Conservation (phyloP, 1,284 basidiomycete species). For the Sanghuangporus baumii region DNA sequence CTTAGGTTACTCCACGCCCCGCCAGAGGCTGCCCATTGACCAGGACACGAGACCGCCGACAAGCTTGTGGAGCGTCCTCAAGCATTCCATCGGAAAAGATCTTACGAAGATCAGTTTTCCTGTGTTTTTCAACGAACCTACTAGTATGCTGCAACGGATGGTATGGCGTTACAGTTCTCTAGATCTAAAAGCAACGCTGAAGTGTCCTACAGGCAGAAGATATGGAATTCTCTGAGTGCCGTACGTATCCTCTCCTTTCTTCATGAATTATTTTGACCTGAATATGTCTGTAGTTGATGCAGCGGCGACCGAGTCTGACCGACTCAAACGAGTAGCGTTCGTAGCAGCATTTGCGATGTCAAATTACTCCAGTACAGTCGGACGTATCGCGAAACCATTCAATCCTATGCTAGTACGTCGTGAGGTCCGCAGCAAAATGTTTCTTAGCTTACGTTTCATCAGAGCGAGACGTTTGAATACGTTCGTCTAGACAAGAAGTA, state of each 20-base stretch:
- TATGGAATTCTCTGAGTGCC: constrained; percentile 93
- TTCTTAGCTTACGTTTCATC: constrained; percentile 29
- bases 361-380: constrained; percentile 95
- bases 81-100: constrained; percentile 96
- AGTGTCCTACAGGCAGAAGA: constrained; percentile 63
- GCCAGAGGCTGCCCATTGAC: constrained; percentile 63
- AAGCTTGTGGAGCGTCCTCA: constrained; percentile 93
- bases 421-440: constrained; percentile 13
- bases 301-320: constrained; percentile 73
- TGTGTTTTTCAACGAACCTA: constrained; percentile 95
- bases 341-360: constrained; percentile 98
- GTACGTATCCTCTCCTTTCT: constrained; percentile 43
- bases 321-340: constrained; percentile 82
- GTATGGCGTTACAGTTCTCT: constrained; percentile 30
- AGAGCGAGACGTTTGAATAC: constrained; percentile 93
- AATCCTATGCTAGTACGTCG: constrained; percentile 80
- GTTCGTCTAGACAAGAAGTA: constrained; percentile 85
- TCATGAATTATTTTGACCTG: neutral
- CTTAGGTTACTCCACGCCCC: constrained; percentile 63
- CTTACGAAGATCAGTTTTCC: constrained; percentile 95
- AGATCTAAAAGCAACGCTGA: constrained; percentile 6
- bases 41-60: constrained; percentile 85
- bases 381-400: constrained; percentile 93
- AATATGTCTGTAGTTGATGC: constrained; percentile 71
- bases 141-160: constrained; percentile 90